Evolutionary conservation across 176 grass and related monocot genomes (phyloP), one percentile per base, ranked within the genome.

Genomic region (Bromus sterilis): DNA sequence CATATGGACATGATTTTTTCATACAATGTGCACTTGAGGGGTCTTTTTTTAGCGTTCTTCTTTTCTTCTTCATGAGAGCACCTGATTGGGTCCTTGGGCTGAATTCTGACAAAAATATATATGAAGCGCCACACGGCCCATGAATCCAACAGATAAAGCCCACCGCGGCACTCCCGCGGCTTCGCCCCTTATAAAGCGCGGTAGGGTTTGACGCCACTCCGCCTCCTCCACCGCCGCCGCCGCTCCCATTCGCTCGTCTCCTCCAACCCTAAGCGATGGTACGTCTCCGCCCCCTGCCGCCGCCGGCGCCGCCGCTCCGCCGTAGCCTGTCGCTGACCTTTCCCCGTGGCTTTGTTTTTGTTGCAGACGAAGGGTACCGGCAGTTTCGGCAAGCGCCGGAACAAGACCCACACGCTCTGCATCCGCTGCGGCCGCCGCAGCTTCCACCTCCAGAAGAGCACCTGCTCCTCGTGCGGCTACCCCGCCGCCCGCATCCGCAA

Each of bases 391-490:
- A 97, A 97, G 94, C 82, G 91, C 55, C 88, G 94, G 77, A 97
- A 97, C 94, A 97, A 94, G 94, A 94, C 92, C 75, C 94, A 97
- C 92, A 97, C 94, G 28, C 92, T 97, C 11, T 97, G 94, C 87
- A 56, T 97, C 9, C 87, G 89, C 30, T 97, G 92, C 66, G 94
- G 94, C 24, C 89, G 94, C 79, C 80, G 91, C 46, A 97, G 94
- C 86, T 97, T 97, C 80, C 94, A 97, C 68, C 89, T 94, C 44
- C 94, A 97, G 89, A 97, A 97, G 85, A 97, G 94, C 85, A 90
- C 89, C 48, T 97, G 92, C 76, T 82, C 89, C 18, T 90, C 94
- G 0, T 97, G 94, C 68, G 94, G 89, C 14, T 97, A 92, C 77
- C 94, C 91, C 21, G 86, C 94, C 24, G 89, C 89, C 35, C 89